phyloP scores from a whole-genome alignment of 805 yeast genomes.

The Dipodascus geniculatus region DNA sequence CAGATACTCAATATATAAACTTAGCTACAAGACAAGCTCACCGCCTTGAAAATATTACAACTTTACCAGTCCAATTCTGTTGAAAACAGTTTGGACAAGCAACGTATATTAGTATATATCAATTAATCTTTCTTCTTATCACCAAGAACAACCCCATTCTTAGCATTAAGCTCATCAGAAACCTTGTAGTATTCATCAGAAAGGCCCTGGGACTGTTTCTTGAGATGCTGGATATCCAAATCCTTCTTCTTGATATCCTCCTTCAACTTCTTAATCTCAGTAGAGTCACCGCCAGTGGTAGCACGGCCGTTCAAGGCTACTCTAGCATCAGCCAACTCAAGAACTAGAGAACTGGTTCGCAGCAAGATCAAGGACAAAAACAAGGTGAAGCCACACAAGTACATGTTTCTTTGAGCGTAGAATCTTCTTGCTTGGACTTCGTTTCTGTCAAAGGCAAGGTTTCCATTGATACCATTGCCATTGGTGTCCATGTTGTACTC shows the following conservation, averaged over 20 bases:
- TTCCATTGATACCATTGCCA: constrained; percentile 22
- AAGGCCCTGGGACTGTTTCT: constrained; percentile 61
- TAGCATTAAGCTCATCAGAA: constrained; percentile 27
- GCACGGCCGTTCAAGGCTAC: constrained; percentile 37
- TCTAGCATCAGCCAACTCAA: constrained; percentile 41
- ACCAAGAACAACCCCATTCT: constrained; percentile 13
- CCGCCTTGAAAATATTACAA: no score
- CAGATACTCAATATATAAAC: no score
- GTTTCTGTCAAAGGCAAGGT: constrained; percentile 43
- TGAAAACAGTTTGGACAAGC: no score
- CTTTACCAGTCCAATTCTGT: no score
- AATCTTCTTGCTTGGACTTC: constrained; percentile 86
- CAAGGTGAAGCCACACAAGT: constrained; percentile 88
- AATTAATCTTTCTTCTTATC: constrained; percentile 24
- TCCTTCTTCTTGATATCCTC: constrained; percentile 46
- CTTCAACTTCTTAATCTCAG: constrained; percentile 38
- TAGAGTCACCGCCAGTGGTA: constrained; percentile 23
- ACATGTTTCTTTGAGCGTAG: constrained; percentile 93
- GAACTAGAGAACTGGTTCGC: constrained; percentile 72
- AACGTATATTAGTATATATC: no score
- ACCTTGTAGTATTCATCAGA: constrained; percentile 48
- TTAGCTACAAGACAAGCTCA: no score
- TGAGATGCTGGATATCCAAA: constrained; percentile 51
- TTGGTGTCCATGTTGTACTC: constrained; percentile 37
- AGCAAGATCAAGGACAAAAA: constrained; percentile 77